Conservation (phyloP, 1,284 basidiomycete species). For the Ceratobasidium sp. region DNA sequence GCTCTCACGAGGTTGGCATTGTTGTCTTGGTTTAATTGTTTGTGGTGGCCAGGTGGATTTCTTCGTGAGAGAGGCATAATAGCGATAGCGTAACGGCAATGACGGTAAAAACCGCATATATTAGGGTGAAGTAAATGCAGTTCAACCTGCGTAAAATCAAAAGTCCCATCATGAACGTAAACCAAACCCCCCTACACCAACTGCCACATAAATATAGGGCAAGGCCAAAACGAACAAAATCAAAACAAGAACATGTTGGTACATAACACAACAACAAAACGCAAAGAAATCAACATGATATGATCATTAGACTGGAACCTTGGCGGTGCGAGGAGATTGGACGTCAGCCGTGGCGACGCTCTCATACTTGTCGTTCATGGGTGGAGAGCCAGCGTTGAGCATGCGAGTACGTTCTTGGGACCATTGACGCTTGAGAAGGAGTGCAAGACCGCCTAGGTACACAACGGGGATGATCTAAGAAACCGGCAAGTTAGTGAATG, state of each 20-base stretch:
- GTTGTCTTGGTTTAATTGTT: too few relatives aligned
- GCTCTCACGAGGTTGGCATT: not conserved
- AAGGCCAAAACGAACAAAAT: not conserved
- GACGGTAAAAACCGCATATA: too few relatives aligned
- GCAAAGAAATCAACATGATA: not conserved
- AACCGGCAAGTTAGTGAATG: not conserved
- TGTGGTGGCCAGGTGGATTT: too few relatives aligned
- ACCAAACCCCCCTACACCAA: too few relatives aligned
- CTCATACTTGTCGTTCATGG: slow-evolving; percentile 22
- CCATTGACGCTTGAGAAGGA: slow-evolving; percentile 28
- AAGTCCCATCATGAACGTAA: too few relatives aligned
- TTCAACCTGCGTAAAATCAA: too few relatives aligned
- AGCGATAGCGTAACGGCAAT: too few relatives aligned
- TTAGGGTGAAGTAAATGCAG: too few relatives aligned
- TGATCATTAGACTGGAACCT: not conserved
- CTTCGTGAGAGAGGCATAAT: too few relatives aligned
- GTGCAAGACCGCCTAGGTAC: slow-evolving; percentile 18
- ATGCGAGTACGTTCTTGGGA: slow-evolving; percentile 34
- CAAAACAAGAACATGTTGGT: not conserved
- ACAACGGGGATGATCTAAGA: slow-evolving; percentile 30
- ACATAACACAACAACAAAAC: not conserved
- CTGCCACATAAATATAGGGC: not conserved
- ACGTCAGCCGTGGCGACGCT: slow-evolving; percentile 6
- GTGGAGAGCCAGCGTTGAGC: not conserved
- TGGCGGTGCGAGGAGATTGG: not conserved